Evolutionary conservation across 2,329 filamentous ascomycete species (phyloP), one percentile per base, ranked within the genome.

Genomic region (Mariannaea sp.): DNA sequence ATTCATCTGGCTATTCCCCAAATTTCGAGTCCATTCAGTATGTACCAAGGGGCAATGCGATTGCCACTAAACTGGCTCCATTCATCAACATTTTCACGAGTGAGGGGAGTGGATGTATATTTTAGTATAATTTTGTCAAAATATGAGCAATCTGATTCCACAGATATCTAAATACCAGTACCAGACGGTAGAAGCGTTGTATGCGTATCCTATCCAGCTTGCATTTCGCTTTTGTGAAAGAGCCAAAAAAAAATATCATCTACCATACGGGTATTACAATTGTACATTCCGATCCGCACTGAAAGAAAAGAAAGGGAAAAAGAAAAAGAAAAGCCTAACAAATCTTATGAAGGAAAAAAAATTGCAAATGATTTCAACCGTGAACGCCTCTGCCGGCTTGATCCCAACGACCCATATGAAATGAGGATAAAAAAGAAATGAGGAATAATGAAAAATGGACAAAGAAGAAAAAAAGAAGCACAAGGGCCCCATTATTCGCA

Each of bases 381-480:
- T 43, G 51, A 22, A 67, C 65, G 57, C 63, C 65, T 51, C 49
- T 66, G 60, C 65, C 65, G 56, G 60, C 63, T 53, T 63, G 56
- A 59, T 53, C 53, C 58, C 30, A 63, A 53, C 51, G 29, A 59
- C 49, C 56, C 35, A 32, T 49, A 40, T 55, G 27, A 27, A 42
- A 30, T 16, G 4, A 16, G n/a, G 8, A 12, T 39, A 16, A 6
- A 16, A 38, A 38, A 20, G 16, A 20, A 38, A 38, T 5, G 3
- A 8, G 32, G 17, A n/a, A n/a, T n/a, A 16, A 40, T 27, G 43
- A 39, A 47, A 24, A 42, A 44, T 29, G 36, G 26, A 47, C 45
- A 43, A 49, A 49, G 52, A 43, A 20, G 22, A 38, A 53, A 58
- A 49, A 38, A 49, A 55, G 26, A 47, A 38, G 30, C 7, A 16